Percentiles rank a stretch among this genome's conserved stretches.
Conservation (phyloP, 345 rosid genomes). For the Euphorbia peplus region DNA sequence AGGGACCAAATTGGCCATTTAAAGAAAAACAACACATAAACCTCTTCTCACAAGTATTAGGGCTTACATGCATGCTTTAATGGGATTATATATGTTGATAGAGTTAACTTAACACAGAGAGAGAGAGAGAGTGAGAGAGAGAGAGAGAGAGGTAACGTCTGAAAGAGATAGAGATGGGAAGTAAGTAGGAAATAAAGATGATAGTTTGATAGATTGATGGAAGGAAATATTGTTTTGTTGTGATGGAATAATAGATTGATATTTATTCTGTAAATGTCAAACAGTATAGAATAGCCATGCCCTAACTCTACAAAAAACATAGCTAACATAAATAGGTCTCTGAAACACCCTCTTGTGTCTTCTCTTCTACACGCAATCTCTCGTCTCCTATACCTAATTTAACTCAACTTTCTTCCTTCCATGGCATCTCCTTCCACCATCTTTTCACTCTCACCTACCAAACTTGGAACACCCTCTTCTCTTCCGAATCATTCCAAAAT, state of each 20-base stretch:
- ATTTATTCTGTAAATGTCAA: constrained; percentile 5
- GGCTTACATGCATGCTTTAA: too few relatives aligned
- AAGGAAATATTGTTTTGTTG: not conserved
- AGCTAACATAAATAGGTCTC: not conserved
- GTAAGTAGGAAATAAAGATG: not conserved
- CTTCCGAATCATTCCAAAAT: not conserved
- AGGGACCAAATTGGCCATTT: too few relatives aligned
- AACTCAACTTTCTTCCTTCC: not conserved
- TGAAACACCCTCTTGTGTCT: not conserved
- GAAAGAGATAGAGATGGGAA: constrained; percentile 28
- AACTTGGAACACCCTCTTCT: constrained; percentile 4
- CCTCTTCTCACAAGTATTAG: too few relatives aligned
- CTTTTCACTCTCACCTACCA: constrained; percentile 42
- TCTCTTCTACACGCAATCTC: constrained; percentile 44
- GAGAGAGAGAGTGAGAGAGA: not conserved
- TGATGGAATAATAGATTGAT: constrained; percentile 9
- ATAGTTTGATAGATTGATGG: not conserved
- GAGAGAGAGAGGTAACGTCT: constrained; percentile 33
- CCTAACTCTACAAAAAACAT: constrained; percentile 23
- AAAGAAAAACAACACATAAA: too few relatives aligned
- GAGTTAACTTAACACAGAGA: not conserved
- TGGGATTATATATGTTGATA: too few relatives aligned
- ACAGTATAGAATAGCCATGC: constrained; percentile 28
- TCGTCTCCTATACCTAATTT: not conserved
- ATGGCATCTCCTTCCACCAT: constrained; percentile 22